Percentiles rank a stretch among this genome's conserved stretches.
Evolutionary conservation across 208 protist species (phyloP).

Genomic region (Sergeia podlipaevii): DNA sequence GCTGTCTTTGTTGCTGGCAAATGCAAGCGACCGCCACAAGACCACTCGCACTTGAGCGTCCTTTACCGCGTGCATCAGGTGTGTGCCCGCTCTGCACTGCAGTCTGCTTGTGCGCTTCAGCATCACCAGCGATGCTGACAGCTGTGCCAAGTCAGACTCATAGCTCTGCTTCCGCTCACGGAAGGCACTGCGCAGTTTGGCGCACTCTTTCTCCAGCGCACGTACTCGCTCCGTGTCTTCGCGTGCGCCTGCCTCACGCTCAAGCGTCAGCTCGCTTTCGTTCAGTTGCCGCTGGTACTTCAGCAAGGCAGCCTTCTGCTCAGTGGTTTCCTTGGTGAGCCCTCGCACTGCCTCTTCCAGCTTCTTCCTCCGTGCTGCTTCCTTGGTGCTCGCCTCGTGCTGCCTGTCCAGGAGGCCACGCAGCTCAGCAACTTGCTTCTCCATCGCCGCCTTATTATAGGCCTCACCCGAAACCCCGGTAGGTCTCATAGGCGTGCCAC

Average conservation of each 20-base stretch:
- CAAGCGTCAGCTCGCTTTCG: conserved; percentile 52
- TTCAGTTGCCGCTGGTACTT: conserved; percentile 55
- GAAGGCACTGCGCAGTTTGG: conserved; percentile 29
- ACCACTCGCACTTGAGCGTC: conserved; percentile 16
- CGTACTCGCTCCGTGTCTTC: conserved; percentile 35
- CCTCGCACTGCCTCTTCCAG: conserved; percentile 13
- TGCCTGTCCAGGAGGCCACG: conserved; percentile 7
- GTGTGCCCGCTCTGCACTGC: conserved; percentile 18
- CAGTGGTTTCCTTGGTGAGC: conserved; percentile 24
- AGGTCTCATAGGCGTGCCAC: too few species aligned
- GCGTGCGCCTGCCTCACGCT: conserved; percentile 22
- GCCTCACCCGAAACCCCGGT: too few species aligned
- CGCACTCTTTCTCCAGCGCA: conserved; percentile 37
- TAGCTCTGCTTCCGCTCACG: conserved; percentile 30
- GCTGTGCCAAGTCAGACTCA: conserved; percentile 13
- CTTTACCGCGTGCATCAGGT: conserved; percentile 24
- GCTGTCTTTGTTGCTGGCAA: too few species aligned
- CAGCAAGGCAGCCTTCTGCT: conserved; percentile 32
- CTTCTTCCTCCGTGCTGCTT: conserved; percentile 3
- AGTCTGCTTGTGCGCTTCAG: conserved; percentile 14
- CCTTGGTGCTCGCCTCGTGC: conserved; percentile 7
- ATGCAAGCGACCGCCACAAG: not conserved
- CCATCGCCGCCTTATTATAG: conserved; percentile 9
- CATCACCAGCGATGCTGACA: conserved; percentile 7
- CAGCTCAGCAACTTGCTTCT: conserved; percentile 27